Conservation (phyloP, 192 early-diverging fungal genomes). For the Backusella tarrabulga region DNA sequence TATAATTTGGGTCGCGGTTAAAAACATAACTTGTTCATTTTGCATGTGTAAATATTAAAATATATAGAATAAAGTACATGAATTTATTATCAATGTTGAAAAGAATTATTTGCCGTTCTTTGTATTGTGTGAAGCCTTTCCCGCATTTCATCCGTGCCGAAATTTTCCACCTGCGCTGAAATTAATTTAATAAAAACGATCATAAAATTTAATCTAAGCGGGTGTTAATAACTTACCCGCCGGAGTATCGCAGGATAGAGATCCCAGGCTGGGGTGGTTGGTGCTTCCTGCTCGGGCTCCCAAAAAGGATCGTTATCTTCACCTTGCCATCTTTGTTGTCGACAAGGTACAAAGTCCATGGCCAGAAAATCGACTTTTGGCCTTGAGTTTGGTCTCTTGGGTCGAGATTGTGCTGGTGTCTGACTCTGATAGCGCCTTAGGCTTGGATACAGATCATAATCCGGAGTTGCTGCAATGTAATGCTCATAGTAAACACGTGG, state of each 20-base stretch:
- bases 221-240: slow-evolving; percentile 17
- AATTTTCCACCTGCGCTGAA: slow-evolving; percentile 24
- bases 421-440: slow-evolving; percentile 19
- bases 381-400: neutral
- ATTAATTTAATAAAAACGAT: neutral
- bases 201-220: neutral
- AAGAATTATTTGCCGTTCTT: slow-evolving; percentile 3
- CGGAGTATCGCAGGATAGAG: slow-evolving; percentile 20
- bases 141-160: slow-evolving; percentile 28
- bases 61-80: neutral
- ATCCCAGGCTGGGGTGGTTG: slow-evolving; percentile 14
- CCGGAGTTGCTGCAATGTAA: slow-evolving; percentile 16
- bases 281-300: slow-evolving; percentile 2
- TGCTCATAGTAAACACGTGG: slow-evolving; percentile 23
- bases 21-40: neutral
- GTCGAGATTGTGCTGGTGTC: slow-evolving; percentile 7
- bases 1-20: slow-evolving; percentile 1
- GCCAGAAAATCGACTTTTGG: neutral
- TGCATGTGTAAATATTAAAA: neutral
- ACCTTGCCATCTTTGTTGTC: neutral
- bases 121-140: slow-evolving; percentile 28
- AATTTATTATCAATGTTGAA: neutral
- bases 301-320: slow-evolving; percentile 1
- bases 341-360: slow-evolving; percentile 8
- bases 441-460: slow-evolving; percentile 31